phyloP scores from a whole-genome alignment of 2,329 filamentous ascomycete species.

The Orbilia oligospora region DNA sequence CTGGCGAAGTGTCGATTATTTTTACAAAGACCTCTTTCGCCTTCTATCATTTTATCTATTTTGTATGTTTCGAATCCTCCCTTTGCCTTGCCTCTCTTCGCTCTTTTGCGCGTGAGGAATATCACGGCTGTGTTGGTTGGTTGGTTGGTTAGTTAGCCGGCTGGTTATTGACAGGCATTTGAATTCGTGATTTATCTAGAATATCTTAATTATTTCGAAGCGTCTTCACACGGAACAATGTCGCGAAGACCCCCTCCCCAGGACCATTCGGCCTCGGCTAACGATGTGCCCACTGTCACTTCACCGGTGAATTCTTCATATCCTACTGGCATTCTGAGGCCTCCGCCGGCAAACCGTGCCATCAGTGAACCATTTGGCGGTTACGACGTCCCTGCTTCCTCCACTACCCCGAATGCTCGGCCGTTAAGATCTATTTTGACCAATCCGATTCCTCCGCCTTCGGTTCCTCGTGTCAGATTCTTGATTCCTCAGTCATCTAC shows the following conservation, averaged over 20 bases:
- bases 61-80: slow-evolving; percentile 39
- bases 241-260: slow-evolving; percentile 49
- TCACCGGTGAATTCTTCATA: slow-evolving; percentile 25
- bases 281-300: slow-evolving; percentile 42
- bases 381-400: slow-evolving; percentile 48
- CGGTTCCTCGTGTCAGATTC: slow-evolving; percentile 53
- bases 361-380: slow-evolving; percentile 56
- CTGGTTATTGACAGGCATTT: not conserved
- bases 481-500: slow-evolving; percentile 54
- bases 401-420: slow-evolving; percentile 31
- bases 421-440: slow-evolving; percentile 49
- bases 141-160: not conserved
- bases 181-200: slow-evolving; percentile 12
- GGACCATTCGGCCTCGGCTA: slow-evolving; percentile 53
- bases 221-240: slow-evolving; percentile 23
- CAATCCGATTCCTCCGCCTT: slow-evolving; percentile 52
- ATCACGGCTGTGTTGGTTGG: slow-evolving; percentile 23
- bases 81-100: not conserved
- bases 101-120: slow-evolving; percentile 47
- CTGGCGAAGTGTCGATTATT: slow-evolving; percentile 58
- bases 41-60: slow-evolving; percentile 22
- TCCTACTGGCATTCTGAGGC: slow-evolving; percentile 20
- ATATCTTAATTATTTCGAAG: slow-evolving; percentile 17
- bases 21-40: slow-evolving; percentile 56
- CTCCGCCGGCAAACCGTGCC: slow-evolving; percentile 38